Evolutionary conservation across 768 basidiomycete genomes (phyloP), one percentile per base, ranked within the genome.

Genomic region (Amanita pseudoporphyria): DNA sequence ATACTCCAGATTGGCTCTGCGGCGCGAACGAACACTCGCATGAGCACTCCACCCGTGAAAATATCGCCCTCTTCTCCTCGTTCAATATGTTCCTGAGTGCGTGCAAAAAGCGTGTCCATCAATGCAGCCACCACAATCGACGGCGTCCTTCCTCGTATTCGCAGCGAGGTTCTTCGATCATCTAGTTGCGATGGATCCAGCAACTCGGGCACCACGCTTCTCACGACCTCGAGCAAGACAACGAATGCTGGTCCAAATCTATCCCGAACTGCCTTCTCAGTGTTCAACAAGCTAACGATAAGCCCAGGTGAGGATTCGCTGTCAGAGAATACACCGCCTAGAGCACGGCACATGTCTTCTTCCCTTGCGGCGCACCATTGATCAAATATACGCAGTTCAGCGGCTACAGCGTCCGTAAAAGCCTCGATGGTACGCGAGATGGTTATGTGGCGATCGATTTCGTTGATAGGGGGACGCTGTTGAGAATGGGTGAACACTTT

Each of bases 1-100:
- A 84, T 84, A 5, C 56, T 58, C 89, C 89, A 92, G 6, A 83
- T 65, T 0, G 88, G 86, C 58, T 84, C 85, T 0, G 77, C 77
- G 9, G 75, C 77, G 43, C 65, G 68, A 7, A 76, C 67, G 56
- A 89, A 87, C 4, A 87, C 72, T 1, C 73, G 65, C 65, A 77
- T 76, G 5, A 92, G 69, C 2, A 72, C 70, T 16, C 69, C 63
- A 4, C 81, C 75, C 0, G 80, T 74, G 37, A 71, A 66, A 0
- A 54, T 49, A 47, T 87, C 83, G 19, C 30, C 40, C n/a, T 50
- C 49, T 50, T 50, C 49, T 9, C 77, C 75, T 57, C 80, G 73
- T 33, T 81, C 78, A 41, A 76, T 62, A 46, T 81, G 76, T 39
- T 74, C 70, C 53, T 86, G 81, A 10, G 76, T 71, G 22, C 66